These are phyloP conservation scores for Botryotinia narcissicola DNA, from an alignment of 2,329 filamentous ascomycete species.

Conservation along the genomic window DNA sequence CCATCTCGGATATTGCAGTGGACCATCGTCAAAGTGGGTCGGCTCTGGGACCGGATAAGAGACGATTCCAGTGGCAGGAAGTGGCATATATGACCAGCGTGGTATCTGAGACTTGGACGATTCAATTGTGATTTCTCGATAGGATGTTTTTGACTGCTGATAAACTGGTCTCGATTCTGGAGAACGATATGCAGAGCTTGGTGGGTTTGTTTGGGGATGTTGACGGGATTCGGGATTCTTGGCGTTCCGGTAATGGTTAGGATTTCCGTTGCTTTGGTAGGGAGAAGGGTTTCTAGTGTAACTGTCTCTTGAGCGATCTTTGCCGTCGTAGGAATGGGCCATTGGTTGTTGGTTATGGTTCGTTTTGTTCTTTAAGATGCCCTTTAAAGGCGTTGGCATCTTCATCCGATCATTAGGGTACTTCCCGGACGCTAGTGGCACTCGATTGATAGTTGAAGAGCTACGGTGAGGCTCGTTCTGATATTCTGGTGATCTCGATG, in stretches of 20 bases:
- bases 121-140: neutral
- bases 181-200: neutral
- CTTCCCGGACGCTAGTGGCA: neutral
- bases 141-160: neutral
- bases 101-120: neutral
- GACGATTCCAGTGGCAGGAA: neutral
- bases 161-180: neutral
- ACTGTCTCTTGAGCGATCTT: neutral
- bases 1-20: neutral
- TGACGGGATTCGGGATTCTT: neutral
- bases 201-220: neutral
- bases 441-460: neutral
- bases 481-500: neutral
- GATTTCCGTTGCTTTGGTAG: neutral
- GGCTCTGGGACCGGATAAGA: neutral
- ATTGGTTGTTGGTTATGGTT: too few relatives aligned
- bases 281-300: neutral
- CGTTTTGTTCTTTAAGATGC: neutral
- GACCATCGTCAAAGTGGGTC: too few relatives aligned
- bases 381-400: neutral
- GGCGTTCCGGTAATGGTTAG: neutral
- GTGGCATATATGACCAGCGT: conserved; percentile 7
- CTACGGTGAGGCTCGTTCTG: neutral
- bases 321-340: neutral
- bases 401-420: neutral